A percentile compares a stretch with the other conserved stretches of the same genome.
These are phyloP conservation scores for Erysimum cheiranthoides DNA, from an alignment of 345 rosid species.

Conservation along the genomic window DNA sequence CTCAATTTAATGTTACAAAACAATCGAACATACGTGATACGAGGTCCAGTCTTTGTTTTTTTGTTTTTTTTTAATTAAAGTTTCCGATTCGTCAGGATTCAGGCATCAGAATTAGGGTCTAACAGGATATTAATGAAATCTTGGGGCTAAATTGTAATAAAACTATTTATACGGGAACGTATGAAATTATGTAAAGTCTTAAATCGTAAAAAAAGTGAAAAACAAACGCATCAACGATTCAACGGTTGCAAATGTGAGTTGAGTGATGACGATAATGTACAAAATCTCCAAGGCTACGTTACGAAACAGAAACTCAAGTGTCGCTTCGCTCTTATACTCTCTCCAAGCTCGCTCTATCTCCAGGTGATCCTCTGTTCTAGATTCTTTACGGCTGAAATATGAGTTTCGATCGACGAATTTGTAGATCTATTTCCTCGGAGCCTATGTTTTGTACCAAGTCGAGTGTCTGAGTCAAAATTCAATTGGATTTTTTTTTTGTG, in stretches of 20 bases:
- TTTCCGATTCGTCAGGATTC: not conserved
- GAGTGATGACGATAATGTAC: slow-evolving; percentile 6
- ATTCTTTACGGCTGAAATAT: not conserved
- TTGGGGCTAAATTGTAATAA: slow-evolving; percentile 15
- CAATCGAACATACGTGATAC: not conserved
- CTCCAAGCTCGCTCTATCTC: slow-evolving; percentile 26
- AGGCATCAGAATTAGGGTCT: not conserved
- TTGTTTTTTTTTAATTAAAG: not conserved
- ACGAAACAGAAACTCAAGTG: slow-evolving; percentile 16
- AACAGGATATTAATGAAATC: not conserved
- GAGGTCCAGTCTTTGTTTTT: not conserved
- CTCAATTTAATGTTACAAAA: not conserved
- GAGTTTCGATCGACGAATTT: not conserved
- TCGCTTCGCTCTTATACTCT: slow-evolving; percentile 20
- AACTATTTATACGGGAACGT: not conserved
- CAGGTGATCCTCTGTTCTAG: slow-evolving; percentile 32
- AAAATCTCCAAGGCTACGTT: slow-evolving; percentile 23
- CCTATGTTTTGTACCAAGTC: not conserved
- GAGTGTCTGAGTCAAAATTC: not conserved
- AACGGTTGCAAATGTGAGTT: not conserved
- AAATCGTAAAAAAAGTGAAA: not conserved
- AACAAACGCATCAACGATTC: not conserved
- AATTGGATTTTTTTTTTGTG: not conserved
- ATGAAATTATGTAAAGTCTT: not conserved
- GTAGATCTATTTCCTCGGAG: slow-evolving; percentile 15